These are phyloP conservation scores for Spongispora temasekensis DNA, from an alignment of 1,284 basidiomycete species.

Conservation along the genomic window DNA sequence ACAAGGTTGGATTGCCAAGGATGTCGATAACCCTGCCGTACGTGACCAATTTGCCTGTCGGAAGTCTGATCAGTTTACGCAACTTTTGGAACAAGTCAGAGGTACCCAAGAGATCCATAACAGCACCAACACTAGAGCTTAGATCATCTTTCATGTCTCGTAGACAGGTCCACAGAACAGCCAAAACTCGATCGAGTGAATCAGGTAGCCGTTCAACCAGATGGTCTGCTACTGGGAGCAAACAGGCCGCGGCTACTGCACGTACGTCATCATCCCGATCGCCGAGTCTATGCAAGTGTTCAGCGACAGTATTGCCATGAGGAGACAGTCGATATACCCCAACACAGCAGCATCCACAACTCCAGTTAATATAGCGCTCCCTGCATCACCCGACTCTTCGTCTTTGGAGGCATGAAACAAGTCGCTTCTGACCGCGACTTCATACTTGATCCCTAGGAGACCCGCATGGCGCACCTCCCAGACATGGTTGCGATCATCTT, in stretches of 20 bases:
- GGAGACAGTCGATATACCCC: slow-evolving; percentile 56
- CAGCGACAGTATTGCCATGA: slow-evolving; percentile 9
- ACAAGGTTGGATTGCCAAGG: slow-evolving; percentile 63
- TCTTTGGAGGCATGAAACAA: slow-evolving; percentile 58
- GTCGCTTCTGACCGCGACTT: slow-evolving; percentile 91
- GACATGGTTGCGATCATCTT: slow-evolving; percentile 65
- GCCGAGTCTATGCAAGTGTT: slow-evolving; percentile 59
- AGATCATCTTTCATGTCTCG: slow-evolving; percentile 95
- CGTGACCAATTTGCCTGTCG: slow-evolving; percentile 75
- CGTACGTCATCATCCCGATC: slow-evolving; percentile 98
- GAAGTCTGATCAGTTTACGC: slow-evolving; percentile 3
- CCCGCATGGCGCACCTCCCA: slow-evolving; percentile 99
- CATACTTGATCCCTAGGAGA: slow-evolving; percentile 94
- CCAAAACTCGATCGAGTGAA: slow-evolving; percentile 72
- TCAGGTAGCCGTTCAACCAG: slow-evolving; percentile 80
- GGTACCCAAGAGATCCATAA: slow-evolving; percentile 94
- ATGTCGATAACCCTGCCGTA: slow-evolving; percentile 80
- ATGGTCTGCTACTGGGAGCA: slow-evolving; percentile 83
- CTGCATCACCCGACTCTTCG: slow-evolving; percentile 38
- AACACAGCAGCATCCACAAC: slow-evolving; percentile 88
- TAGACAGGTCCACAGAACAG: slow-evolving; percentile 91
- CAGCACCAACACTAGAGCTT: slow-evolving; percentile 93
- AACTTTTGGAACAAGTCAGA: not conserved
- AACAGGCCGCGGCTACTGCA: slow-evolving; percentile 90
- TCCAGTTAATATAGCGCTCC: slow-evolving; percentile 62